phyloP scores from a whole-genome alignment of 2,329 filamentous ascomycete species.

The Diplocarpon rosae region DNA sequence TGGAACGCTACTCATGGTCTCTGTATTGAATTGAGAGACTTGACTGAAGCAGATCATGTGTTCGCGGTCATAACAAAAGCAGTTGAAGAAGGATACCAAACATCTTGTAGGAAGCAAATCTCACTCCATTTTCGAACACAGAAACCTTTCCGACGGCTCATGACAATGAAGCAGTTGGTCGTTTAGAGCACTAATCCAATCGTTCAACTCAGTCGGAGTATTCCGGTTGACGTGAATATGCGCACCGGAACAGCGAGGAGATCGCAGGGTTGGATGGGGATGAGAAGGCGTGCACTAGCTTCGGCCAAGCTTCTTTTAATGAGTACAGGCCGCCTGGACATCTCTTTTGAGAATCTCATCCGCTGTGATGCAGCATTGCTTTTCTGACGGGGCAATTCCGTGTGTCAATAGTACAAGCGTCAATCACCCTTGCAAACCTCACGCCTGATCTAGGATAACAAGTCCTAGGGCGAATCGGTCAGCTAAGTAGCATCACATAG shows the following conservation, averaged over 20 bases:
- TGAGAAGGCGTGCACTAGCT: background rate
- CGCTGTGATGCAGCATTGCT: too few species aligned
- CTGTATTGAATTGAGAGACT: background rate
- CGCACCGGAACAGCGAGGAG: background rate
- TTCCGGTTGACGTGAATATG: background rate
- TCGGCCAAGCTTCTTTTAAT: constrained; percentile 8
- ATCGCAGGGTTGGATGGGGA: background rate
- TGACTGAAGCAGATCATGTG: too few species aligned
- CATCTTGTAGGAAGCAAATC: background rate
- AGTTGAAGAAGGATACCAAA: background rate
- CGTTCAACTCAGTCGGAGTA: background rate
- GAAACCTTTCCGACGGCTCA: constrained; percentile 1
- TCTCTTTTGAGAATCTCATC: too few species aligned
- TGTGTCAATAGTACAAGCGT: too few species aligned
- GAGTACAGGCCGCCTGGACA: too few species aligned
- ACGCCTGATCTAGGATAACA: too few species aligned
- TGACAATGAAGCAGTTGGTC: background rate
- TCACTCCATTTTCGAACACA: background rate
- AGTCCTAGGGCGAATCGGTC: too few species aligned
- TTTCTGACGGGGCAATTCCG: too few species aligned
- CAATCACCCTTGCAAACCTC: too few species aligned
- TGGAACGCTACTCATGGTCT: constrained; percentile 16
- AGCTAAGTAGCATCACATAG: too few species aligned
- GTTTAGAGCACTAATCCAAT: too few species aligned
- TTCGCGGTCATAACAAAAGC: too few species aligned